Percentiles rank a stretch among this genome's conserved stretches.
Conservation (phyloP, 1,284 basidiomycete species). For the Fomitopsis palustris region DNA sequence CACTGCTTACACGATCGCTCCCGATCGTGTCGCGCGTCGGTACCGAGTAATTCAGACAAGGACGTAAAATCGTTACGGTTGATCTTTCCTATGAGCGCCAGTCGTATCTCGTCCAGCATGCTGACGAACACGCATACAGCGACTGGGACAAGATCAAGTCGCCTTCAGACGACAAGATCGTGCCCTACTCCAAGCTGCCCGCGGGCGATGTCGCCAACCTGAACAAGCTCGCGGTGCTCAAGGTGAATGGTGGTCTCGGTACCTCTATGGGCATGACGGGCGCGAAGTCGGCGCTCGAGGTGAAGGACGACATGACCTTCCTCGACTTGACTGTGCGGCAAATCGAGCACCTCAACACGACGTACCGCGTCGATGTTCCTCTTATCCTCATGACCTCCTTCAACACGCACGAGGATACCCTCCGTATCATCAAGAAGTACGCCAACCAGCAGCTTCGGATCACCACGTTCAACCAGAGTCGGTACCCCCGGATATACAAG, state of each 20-base stretch:
- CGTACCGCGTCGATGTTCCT: conserved; percentile 79
- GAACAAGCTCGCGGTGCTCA: conserved; percentile 96
- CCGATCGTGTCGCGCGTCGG: background rate
- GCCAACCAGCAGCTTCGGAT: conserved; percentile 97
- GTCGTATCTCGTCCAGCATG: background rate
- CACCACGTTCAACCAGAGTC: conserved; percentile 96
- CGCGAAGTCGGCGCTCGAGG: conserved; percentile 88
- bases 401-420: conserved; percentile 97
- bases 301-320: conserved; percentile 99
- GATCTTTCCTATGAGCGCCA: background rate
- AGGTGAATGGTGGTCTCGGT: conserved; percentile 99
- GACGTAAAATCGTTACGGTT: background rate
- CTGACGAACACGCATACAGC: conserved; percentile 38
- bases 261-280: conserved; percentile 99
- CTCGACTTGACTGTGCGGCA: conserved; percentile 96
- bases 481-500: conserved; percentile 97
- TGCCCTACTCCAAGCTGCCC: conserved; percentile 80
- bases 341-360: conserved; percentile 87
- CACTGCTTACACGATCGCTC: background rate
- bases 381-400: conserved; percentile 99
- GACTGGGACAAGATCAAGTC: conserved; percentile 98
- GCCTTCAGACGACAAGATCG: conserved; percentile 90
- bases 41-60: background rate
- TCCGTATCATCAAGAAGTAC: conserved; percentile 99
- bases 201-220: conserved; percentile 68